Base-by-base conservation (phyloP, 2,329 filamentous ascomycete species). In the Hypoxylon sp. region DNA sequence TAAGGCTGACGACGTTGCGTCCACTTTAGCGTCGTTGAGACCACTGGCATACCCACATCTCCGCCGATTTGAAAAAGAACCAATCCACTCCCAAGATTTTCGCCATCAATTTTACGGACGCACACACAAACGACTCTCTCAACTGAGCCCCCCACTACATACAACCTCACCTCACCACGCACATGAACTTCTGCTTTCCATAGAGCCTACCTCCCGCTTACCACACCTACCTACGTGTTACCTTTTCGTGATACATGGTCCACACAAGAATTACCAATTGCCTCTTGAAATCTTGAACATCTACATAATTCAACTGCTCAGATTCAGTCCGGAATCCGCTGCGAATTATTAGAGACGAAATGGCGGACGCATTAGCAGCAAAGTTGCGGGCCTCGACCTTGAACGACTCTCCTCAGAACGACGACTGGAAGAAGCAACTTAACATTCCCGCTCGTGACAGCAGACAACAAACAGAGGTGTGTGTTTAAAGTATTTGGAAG, bases 381-480 rank as follows among this genome's bases (percentile, higher is more conserved):
- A 65, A 74, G 66, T 71, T 76, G 34, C 78, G 81, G 73, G 81
- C 76, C 69, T 76, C 75, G 59, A 78, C 72, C 72, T 69, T 77
- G 73, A 84, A 82, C 77, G 84, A 88, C 75, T 81, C 79, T 73
- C 71, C 81, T 70, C 77, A 81, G 73, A 78, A 83, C 66, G 87
- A 88, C 29, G 88, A 93, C 76, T 95, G 92, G 92, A 92, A 92
- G 81, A 86, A 89, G 75, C 87, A 80, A 65, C 81, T 95, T 63
- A 93, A 91, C 71, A 80, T 91, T 64, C 92, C 92, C 55, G 80
- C 86, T 61, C 92, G 90, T 79, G 92, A 96, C 78, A 88, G 84
- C 74, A 87, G 92, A 81, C 88, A 91, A 73, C 92, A 96, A 81
- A 96, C 92, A 70, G 92, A 95, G 84, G 91, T 92, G 79, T 64